phyloP scores from a whole-genome alignment of 2,329 filamentous ascomycete species.

The Metarhizium brunneum region DNA sequence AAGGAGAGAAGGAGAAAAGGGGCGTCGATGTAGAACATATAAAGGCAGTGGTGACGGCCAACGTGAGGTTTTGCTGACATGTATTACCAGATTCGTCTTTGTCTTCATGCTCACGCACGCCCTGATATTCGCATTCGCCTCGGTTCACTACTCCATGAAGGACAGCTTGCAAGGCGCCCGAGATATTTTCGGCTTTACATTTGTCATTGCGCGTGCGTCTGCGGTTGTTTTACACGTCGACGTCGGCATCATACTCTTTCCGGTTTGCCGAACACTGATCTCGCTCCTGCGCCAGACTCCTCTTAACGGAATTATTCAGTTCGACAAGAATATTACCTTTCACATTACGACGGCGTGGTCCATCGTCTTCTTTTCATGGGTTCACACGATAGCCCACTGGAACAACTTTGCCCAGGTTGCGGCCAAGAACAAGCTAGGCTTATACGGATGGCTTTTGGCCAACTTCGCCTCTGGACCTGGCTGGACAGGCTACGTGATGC shows the following conservation, averaged over 20 bases:
- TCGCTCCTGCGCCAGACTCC: slow-evolving; percentile 73
- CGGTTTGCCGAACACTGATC: slow-evolving; percentile 77
- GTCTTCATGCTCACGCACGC: slow-evolving; percentile 65
- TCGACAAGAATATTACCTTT: slow-evolving; percentile 85
- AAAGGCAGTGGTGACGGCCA: not conserved
- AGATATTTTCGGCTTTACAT: slow-evolving; percentile 64
- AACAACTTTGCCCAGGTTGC: slow-evolving; percentile 76
- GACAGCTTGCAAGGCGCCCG: slow-evolving; percentile 60
- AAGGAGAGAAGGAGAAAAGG: not conserved
- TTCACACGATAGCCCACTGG: slow-evolving; percentile 81
- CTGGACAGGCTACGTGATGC: slow-evolving; percentile 82
- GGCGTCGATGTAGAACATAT: not conserved
- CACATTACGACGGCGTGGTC: slow-evolving; percentile 81
- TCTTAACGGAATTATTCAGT: slow-evolving; percentile 77
- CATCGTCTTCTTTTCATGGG: slow-evolving; percentile 80
- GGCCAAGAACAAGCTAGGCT: slow-evolving; percentile 63
- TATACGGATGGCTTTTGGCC: slow-evolving; percentile 68
- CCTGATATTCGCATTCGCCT: slow-evolving; percentile 71
- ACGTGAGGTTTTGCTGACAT: not conserved
- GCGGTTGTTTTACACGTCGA: slow-evolving; percentile 75
- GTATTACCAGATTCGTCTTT: slow-evolving; percentile 55
- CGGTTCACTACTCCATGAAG: slow-evolving; percentile 71
- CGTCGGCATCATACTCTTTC: slow-evolving; percentile 68
- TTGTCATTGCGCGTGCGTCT: slow-evolving; percentile 65
- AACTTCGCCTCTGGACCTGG: slow-evolving; percentile 74